These are phyloP conservation scores for Cocos nucifera DNA, from an alignment of 176 grass and related monocot genomes.

Conservation along the genomic window DNA sequence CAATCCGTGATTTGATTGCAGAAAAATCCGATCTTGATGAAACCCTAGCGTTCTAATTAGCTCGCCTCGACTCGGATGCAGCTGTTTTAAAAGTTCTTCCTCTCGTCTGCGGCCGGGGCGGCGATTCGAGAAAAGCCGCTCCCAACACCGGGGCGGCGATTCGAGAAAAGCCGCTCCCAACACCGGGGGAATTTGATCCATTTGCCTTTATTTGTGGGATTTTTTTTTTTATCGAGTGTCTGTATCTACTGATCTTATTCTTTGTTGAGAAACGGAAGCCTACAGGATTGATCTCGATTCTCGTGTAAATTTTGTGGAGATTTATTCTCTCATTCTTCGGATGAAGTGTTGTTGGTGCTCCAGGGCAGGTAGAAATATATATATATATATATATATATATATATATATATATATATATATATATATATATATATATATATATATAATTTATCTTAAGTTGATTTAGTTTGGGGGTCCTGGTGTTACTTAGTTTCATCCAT, in stretches of 20 bases:
- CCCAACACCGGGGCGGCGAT: constrained; percentile 80
- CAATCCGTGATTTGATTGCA: neutral
- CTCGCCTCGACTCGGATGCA: too few species aligned
- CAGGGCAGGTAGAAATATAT: constrained; percentile 68
- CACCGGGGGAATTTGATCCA: constrained; percentile 30
- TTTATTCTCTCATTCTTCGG: constrained; percentile 68
- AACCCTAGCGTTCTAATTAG: neutral
- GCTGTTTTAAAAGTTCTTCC: constrained; percentile 18
- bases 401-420: too few species aligned
- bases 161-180: constrained; percentile 61
- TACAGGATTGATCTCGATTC: constrained; percentile 49
- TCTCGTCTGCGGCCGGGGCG: constrained; percentile 73
- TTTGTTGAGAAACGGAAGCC: constrained; percentile 46
- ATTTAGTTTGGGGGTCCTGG: neutral
- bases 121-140: constrained; percentile 62
- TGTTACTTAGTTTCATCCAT: too few species aligned
- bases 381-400: too few species aligned
- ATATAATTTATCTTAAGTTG: too few species aligned
- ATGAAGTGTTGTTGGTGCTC: constrained; percentile 56
- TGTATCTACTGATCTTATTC: too few species aligned
- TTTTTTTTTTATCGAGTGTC: neutral
- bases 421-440: too few species aligned
- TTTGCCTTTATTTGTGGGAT: too few species aligned
- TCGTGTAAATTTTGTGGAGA: constrained; percentile 64
- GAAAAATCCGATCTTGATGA: too few species aligned